phyloP scores from a whole-genome alignment of 306 rosid species.

The Abrus precatorius region DNA sequence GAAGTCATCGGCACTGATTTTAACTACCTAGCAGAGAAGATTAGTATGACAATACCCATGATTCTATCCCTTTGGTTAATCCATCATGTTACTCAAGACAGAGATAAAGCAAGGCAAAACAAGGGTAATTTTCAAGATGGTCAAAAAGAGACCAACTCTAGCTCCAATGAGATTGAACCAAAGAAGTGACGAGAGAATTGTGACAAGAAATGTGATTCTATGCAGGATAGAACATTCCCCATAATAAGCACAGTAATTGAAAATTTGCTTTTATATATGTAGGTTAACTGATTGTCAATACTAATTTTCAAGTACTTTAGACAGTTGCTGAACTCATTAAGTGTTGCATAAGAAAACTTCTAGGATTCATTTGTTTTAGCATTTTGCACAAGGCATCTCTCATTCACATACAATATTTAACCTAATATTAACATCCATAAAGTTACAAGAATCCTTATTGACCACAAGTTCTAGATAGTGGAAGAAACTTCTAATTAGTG shows the following conservation, averaged over 20 bases:
- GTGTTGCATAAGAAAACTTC: slow-evolving; percentile 2
- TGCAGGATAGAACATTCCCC: background rate
- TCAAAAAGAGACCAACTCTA: background rate
- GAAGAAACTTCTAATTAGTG: background rate
- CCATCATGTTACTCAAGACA: slow-evolving; percentile 26
- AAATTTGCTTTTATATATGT: background rate
- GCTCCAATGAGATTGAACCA: slow-evolving; percentile 20
- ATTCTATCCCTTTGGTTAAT: background rate
- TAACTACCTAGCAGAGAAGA: background rate
- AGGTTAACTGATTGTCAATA: background rate
- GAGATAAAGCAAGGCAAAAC: background rate
- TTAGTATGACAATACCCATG: background rate
- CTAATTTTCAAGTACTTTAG: background rate
- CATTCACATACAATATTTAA: background rate
- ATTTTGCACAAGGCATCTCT: background rate
- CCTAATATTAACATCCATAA: background rate
- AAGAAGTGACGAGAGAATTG: background rate
- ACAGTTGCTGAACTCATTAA: slow-evolving; percentile 1
- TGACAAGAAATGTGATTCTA: slow-evolving; percentile 15
- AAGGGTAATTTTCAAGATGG: background rate
- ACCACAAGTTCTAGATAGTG: background rate
- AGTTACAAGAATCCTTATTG: slow-evolving; percentile 12
- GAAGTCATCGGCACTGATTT: background rate
- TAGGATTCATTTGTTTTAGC: background rate
- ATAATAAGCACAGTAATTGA: background rate